Conservation (phyloP, 352 stramenopile genomes). For the Pythium scleroteichum region DNA sequence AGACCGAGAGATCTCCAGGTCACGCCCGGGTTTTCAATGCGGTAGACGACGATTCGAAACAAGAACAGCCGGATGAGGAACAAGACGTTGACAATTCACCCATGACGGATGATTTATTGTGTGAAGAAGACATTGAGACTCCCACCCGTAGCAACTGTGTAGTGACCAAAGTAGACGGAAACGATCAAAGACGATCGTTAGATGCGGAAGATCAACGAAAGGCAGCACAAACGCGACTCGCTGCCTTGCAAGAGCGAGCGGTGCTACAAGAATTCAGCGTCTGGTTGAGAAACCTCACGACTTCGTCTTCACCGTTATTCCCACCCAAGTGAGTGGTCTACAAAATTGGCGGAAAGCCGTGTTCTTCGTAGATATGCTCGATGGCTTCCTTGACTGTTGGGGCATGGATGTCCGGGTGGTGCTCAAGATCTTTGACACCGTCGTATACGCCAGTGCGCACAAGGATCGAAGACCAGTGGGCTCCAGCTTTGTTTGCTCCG, state of each 20-base stretch:
- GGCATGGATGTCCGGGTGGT: constrained; percentile 61
- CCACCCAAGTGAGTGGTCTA: constrained; percentile 16
- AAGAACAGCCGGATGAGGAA: not conserved
- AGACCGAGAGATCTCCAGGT: constrained; percentile 4
- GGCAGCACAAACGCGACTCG: constrained; percentile 16
- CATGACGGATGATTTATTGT: constrained; percentile 51
- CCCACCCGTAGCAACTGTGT: constrained; percentile 4
- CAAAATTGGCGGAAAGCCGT: constrained; percentile 38
- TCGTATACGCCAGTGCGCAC: constrained; percentile 87
- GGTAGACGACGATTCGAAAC: not conserved
- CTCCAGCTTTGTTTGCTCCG: constrained; percentile 81
- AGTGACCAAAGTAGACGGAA: not conserved
- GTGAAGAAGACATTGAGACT: constrained; percentile 68
- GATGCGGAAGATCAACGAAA: constrained; percentile 7
- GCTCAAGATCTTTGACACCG: constrained; percentile 50
- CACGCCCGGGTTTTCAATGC: not conserved
- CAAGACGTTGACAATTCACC: constrained; percentile 33
- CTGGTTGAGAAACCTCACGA: constrained; percentile 63
- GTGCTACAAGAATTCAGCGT: constrained; percentile 82
- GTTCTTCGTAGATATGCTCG: constrained; percentile 68
- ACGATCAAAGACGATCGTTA: not conserved
- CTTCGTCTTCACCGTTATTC: not conserved
- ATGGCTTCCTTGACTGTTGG: constrained; percentile 74
- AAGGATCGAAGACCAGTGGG: constrained; percentile 87
- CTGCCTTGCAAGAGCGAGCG: constrained; percentile 64